These are phyloP conservation scores for Naganishia albida DNA, from an alignment of 1,284 basidiomycete species.

Conservation along the genomic window DNA sequence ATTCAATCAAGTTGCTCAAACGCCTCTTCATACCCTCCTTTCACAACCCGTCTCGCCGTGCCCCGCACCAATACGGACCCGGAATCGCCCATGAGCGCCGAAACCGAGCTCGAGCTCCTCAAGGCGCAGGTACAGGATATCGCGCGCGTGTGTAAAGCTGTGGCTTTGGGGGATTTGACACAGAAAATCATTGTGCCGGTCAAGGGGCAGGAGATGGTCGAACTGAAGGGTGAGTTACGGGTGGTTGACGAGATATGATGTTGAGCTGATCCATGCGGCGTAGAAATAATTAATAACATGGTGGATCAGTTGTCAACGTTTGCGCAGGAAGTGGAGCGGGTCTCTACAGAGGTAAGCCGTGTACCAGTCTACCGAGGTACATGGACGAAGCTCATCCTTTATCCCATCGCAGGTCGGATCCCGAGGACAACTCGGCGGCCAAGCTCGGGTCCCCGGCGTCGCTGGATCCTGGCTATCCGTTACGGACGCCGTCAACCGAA, in stretches of 20 bases:
- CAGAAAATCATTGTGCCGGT: slow-evolving; percentile 97
- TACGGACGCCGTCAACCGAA: slow-evolving; percentile 83
- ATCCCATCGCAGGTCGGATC: slow-evolving; percentile 94
- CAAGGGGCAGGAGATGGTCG: slow-evolving; percentile 94
- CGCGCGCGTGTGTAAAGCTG: slow-evolving; percentile 90
- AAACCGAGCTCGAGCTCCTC: slow-evolving; percentile 72
- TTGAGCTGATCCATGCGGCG: not conserved
- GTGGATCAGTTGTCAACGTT: slow-evolving; percentile 62
- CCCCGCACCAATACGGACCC: not conserved
- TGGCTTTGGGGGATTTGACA: slow-evolving; percentile 87
- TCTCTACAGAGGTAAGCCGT: slow-evolving; percentile 35
- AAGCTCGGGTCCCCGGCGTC: slow-evolving; percentile 87
- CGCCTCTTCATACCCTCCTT: not conserved
- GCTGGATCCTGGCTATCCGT: slow-evolving; percentile 93
- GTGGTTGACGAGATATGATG: not conserved
- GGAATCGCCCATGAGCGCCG: slow-evolving; percentile 45
- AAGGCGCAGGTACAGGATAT: slow-evolving; percentile 90
- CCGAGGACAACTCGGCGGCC: slow-evolving; percentile 88
- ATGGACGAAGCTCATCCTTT: slow-evolving; percentile 49
- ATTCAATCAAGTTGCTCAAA: not conserved
- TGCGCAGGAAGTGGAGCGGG: slow-evolving; percentile 58
- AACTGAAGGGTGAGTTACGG: slow-evolving; percentile 65
- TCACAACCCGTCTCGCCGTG: not conserved
- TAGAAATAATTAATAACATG: slow-evolving; percentile 95
- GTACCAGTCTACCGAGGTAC: not conserved